Conservation (phyloP, 2,329 filamentous ascomycete species). For the Fusarium sp. region DNA sequence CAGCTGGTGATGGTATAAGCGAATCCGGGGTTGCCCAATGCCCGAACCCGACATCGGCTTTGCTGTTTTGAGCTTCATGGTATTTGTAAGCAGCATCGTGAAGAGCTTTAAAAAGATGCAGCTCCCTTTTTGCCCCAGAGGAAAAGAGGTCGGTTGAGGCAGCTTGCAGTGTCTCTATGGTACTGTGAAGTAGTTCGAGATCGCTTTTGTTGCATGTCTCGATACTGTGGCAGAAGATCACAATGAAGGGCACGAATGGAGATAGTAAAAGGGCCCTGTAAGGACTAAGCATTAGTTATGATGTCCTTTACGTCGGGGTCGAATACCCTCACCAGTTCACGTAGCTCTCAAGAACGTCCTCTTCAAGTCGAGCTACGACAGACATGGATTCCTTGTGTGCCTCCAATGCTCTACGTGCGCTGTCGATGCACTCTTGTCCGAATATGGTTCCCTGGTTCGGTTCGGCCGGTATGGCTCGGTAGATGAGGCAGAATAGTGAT, state of each 20-base stretch:
- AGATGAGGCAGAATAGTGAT: neutral
- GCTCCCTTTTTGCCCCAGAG: neutral
- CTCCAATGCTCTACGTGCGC: neutral
- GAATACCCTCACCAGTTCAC: neutral
- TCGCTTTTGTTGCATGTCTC: slow-evolving; percentile 1
- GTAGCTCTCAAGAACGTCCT: neutral
- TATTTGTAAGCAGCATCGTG: neutral
- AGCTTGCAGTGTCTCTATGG: neutral
- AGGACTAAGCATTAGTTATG: neutral
- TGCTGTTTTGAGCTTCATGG: neutral
- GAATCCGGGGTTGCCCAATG: neutral
- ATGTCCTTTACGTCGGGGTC: neutral
- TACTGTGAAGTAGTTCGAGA: neutral
- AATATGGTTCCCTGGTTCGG: neutral
- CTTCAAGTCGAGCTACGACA: neutral
- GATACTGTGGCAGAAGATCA: slow-evolving; percentile 14
- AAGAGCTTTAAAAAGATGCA: neutral
- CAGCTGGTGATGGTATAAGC: neutral
- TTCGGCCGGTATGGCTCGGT: neutral
- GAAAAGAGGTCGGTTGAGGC: neutral
- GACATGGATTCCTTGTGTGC: neutral
- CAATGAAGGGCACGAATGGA: slow-evolving; percentile 10
- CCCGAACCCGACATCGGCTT: accelerated
- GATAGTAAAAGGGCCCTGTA: slow-evolving; percentile 14
- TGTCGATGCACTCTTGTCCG: neutral